Conservation (phyloP, 129 eudicot species). For the Lonicera japonica region DNA sequence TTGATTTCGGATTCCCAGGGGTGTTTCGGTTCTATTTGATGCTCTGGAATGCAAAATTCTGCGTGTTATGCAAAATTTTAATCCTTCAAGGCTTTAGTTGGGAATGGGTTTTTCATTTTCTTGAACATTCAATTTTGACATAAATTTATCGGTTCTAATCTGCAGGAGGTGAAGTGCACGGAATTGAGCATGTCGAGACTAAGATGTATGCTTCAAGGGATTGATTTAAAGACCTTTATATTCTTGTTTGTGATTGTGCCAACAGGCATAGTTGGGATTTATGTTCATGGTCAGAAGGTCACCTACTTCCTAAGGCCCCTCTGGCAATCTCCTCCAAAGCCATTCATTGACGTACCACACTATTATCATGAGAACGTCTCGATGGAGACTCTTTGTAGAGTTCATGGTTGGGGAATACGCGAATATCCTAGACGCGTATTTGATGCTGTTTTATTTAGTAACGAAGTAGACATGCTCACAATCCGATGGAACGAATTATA, state of each 20-base stretch:
- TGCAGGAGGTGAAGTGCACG: constrained; percentile 19
- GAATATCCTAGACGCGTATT: constrained; percentile 64
- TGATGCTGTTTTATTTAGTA: constrained; percentile 69
- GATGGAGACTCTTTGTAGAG: constrained; percentile 57
- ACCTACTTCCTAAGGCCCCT: constrained; percentile 60
- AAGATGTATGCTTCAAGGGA: constrained; percentile 37
- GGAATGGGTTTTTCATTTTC: background rate
- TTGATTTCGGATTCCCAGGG: too few species aligned
- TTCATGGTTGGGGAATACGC: constrained; percentile 69
- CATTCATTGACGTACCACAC: constrained; percentile 49
- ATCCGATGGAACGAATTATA: constrained; percentile 73
- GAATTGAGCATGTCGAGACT: constrained; percentile 36
- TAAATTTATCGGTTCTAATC: background rate
- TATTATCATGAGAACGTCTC: constrained; percentile 55
- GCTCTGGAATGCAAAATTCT: background rate
- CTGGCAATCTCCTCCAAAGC: constrained; percentile 78
- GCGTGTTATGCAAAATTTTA: background rate
- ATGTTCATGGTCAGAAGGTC: constrained; percentile 59
- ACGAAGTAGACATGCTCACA: constrained; percentile 70
- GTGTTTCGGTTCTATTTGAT: too few species aligned
- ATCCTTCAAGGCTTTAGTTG: background rate
- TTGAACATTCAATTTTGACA: background rate
- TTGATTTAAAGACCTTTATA: constrained; percentile 37
- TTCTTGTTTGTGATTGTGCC: constrained; percentile 40
- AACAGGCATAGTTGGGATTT: constrained; percentile 30